Percentiles rank a stretch among this genome's conserved stretches.
These are phyloP conservation scores for Rhizophora mangle DNA, from an alignment of 345 rosid genomes.

Conservation along the genomic window DNA sequence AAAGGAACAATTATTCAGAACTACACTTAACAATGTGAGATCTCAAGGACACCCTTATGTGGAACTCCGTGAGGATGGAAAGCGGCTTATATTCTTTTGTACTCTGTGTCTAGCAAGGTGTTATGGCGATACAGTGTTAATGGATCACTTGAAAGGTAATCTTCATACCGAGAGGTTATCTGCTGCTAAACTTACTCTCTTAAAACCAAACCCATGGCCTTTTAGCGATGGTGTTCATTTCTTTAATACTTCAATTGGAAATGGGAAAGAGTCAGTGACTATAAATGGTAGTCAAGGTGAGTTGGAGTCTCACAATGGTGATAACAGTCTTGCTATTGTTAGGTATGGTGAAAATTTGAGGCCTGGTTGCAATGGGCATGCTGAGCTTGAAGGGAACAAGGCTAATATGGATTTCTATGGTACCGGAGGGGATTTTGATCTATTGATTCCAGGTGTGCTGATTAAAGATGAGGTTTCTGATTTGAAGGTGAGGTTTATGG, in stretches of 20 bases:
- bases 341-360: constrained; percentile 35
- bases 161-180: constrained; percentile 71
- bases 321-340: constrained; percentile 51
- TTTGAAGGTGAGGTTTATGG: constrained; percentile 54
- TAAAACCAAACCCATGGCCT: constrained; percentile 84
- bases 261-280: constrained; percentile 24
- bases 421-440: constrained; percentile 19
- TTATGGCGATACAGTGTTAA: constrained; percentile 69
- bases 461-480: constrained; percentile 56
- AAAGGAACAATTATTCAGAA: constrained; percentile 69
- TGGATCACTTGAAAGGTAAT: constrained; percentile 73
- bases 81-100: constrained; percentile 75
- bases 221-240: constrained; percentile 81
- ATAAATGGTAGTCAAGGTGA: constrained; percentile 20
- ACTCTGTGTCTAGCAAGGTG: constrained; percentile 88
- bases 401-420: constrained; percentile 5
- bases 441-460: constrained; percentile 52
- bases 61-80: constrained; percentile 81
- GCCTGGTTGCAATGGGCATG: constrained; percentile 11
- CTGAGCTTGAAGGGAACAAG: constrained; percentile 10
- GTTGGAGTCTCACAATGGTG: constrained; percentile 33
- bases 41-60: constrained; percentile 71
- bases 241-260: constrained; percentile 51
- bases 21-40: constrained; percentile 58
- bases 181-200: constrained; percentile 69